A percentile compares a stretch with the other conserved stretches of the same genome.
phyloP scores from a whole-genome alignment of 495 filamentous ascomycete species.

The Lentithecium fluviatile region DNA sequence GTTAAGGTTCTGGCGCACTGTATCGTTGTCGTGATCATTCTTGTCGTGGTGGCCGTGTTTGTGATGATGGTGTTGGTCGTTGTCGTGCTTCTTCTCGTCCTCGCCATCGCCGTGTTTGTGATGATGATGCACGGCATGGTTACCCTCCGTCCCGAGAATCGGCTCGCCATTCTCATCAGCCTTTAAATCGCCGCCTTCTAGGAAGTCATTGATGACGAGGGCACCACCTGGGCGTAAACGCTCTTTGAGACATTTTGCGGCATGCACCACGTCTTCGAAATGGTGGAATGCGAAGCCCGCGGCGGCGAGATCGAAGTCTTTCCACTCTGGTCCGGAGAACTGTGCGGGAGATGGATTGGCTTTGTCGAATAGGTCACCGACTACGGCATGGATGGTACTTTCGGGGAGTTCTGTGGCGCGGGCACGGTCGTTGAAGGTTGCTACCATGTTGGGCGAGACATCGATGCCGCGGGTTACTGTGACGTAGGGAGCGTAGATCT shows the following conservation, averaged over 20 bases:
- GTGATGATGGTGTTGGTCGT: slow-evolving; percentile 21
- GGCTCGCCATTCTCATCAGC: slow-evolving; percentile 41
- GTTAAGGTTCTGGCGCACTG: slow-evolving; percentile 4
- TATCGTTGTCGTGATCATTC: not conserved
- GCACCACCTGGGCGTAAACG: slow-evolving; percentile 63
- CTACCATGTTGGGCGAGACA: slow-evolving; percentile 55
- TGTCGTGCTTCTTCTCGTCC: not conserved
- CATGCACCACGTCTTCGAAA: slow-evolving; percentile 61
- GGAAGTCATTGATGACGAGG: slow-evolving; percentile 64
- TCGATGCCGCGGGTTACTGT: slow-evolving; percentile 64
- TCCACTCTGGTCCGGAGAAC: slow-evolving; percentile 51
- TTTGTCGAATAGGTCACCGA: slow-evolving; percentile 57
- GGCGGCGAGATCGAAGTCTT: slow-evolving; percentile 61
- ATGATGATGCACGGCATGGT: slow-evolving; percentile 54
- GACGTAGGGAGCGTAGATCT: slow-evolving; percentile 60
- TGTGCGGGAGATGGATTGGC: slow-evolving; percentile 40
- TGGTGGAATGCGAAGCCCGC: slow-evolving; percentile 72
- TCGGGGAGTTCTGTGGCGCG: not conserved
- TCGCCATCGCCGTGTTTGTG: slow-evolving; percentile 34
- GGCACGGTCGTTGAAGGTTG: slow-evolving; percentile 28
- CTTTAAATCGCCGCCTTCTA: slow-evolving; percentile 43
- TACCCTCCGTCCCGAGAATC: slow-evolving; percentile 12
- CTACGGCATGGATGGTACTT: slow-evolving; percentile 54
- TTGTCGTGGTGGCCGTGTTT: slow-evolving; percentile 7
- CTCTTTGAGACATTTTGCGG: slow-evolving; percentile 53